Evolutionary conservation across 2,329 filamentous ascomycete species (phyloP).

Genomic region (Colletotrichum costaricense): DNA sequence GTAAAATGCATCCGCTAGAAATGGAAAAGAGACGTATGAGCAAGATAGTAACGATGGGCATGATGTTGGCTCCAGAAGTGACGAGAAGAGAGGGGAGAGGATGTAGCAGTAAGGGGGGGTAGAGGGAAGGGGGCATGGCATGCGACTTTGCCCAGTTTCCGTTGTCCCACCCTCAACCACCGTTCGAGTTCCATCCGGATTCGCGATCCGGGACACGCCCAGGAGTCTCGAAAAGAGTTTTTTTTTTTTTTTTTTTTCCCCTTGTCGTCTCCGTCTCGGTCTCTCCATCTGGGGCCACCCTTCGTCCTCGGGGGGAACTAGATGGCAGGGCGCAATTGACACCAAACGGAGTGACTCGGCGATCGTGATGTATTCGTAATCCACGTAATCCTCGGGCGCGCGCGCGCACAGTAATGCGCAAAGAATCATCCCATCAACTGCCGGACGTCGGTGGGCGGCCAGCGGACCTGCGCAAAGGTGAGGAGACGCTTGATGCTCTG

Average conservation of each 20-base stretch:
- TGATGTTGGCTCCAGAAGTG: too few species aligned
- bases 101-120: not conserved
- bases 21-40: not conserved
- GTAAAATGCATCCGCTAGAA: conserved; percentile 22
- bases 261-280: not conserved
- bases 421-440: conserved; percentile 87
- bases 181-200: conserved; percentile 5
- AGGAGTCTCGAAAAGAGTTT: not conserved
- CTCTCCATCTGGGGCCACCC: not conserved
- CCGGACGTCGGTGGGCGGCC: conserved; percentile 91
- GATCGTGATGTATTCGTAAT: too few species aligned
- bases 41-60: conserved; percentile 18
- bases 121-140: not conserved
- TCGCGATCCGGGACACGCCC: not conserved
- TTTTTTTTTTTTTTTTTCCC: not conserved
- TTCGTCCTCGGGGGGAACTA: not conserved
- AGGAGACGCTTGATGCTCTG: conserved; percentile 98
- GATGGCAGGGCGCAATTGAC: not conserved
- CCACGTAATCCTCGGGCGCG: too few species aligned
- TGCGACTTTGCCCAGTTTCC: not conserved
- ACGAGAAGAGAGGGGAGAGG: too few species aligned
- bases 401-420: too few species aligned
- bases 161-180: not conserved
- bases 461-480: conserved; percentile 95
- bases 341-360: not conserved